Conservation (phyloP, 805 yeast species). For the Suhomyces pyralidae region DNA sequence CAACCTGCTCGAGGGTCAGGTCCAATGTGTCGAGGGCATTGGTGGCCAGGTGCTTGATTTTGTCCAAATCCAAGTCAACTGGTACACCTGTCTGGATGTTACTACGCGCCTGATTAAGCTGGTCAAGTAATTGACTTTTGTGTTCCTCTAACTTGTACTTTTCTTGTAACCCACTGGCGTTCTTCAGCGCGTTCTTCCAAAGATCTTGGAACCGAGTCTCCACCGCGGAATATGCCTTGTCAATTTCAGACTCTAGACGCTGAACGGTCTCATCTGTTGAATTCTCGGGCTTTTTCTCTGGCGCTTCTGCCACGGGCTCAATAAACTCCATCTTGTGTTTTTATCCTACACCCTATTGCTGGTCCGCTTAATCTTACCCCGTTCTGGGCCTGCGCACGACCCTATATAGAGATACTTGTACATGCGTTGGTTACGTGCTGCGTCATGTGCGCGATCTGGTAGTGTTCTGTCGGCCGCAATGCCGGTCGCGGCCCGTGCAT, state of each 20-base stretch:
- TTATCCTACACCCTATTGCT: neutral
- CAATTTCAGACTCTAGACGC: constrained; percentile 53
- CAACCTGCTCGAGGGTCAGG: constrained; percentile 65
- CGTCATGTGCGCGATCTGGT: neutral
- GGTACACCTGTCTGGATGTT: constrained; percentile 17
- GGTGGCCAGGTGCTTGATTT: constrained; percentile 41
- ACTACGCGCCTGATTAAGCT: constrained; percentile 26
- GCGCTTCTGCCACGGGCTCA: constrained; percentile 25
- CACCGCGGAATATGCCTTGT: constrained; percentile 44
- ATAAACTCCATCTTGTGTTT: constrained; percentile 27
- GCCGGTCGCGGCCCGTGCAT: neutral
- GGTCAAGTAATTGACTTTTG: constrained; percentile 25
- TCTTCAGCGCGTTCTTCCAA: constrained; percentile 33
- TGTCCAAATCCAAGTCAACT: constrained; percentile 17
- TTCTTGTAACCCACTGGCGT: constrained; percentile 29
- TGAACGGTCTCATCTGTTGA: constrained; percentile 54
- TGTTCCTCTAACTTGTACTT: constrained; percentile 27
- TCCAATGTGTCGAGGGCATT: constrained; percentile 69
- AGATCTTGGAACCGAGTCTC: constrained; percentile 45
- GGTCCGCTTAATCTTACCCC: neutral
- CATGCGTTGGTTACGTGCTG: too few relatives aligned
- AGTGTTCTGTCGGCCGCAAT: neutral
- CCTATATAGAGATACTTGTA: neutral
- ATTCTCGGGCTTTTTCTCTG: constrained; percentile 22
- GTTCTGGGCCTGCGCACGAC: neutral